These are phyloP conservation scores for Arachis hypogaea DNA, from an alignment of 306 rosid genomes.

Conservation along the genomic window DNA sequence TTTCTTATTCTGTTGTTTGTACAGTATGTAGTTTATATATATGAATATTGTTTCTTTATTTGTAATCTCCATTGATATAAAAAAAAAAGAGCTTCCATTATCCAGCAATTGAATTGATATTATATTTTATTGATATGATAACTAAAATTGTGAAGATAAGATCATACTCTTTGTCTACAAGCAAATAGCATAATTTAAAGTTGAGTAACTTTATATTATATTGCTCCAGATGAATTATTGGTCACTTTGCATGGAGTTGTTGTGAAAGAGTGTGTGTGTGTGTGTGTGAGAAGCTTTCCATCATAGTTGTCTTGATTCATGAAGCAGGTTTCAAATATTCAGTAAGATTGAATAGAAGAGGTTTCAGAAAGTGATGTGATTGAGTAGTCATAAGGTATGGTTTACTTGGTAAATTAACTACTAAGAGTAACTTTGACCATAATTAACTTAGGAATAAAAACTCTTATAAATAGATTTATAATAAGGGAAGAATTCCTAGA, in stretches of 20 bases:
- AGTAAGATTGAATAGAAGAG: background rate
- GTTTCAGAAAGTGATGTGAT: background rate
- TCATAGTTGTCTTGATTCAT: background rate
- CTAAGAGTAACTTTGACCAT: background rate
- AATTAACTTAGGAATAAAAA: too few species aligned
- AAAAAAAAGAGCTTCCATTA: constrained; percentile 10
- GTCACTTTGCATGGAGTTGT: too few species aligned
- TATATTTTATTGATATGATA: constrained; percentile 2
- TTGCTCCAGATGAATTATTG: background rate
- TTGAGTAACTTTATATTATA: background rate
- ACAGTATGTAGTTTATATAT: background rate
- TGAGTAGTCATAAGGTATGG: background rate
- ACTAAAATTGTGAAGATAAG: background rate
- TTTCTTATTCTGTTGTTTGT: background rate
- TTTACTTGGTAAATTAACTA: background rate
- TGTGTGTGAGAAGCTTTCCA: too few species aligned
- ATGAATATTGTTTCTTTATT: background rate
- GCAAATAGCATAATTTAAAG: background rate
- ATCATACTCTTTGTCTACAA: background rate
- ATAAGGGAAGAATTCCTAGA: too few species aligned
- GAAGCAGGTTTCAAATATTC: background rate
- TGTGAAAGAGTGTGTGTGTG: too few species aligned
- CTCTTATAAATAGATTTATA: too few species aligned
- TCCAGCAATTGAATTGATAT: background rate
- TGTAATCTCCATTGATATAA: background rate